Percentiles rank a stretch among this genome's conserved stretches.
Conservation (phyloP, 352 stramenopile genomes). For the Elongisporangium anandrum region DNA sequence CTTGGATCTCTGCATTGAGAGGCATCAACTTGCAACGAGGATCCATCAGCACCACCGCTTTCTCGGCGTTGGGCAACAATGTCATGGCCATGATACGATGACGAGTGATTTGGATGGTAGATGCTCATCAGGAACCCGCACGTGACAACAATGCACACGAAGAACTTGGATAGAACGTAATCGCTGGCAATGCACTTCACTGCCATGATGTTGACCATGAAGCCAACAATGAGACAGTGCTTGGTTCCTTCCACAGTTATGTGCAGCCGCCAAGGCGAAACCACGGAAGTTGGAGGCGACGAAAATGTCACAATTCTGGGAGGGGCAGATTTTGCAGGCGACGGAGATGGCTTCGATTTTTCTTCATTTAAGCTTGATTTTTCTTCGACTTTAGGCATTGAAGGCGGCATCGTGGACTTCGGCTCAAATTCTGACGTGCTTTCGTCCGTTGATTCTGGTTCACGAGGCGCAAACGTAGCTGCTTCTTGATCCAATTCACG, state of each 20-base stretch:
- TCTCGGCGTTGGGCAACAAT: not conserved
- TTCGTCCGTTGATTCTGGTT: conserved; percentile 5
- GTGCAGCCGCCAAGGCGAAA: conserved; percentile 47
- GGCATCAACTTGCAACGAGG: conserved; percentile 1
- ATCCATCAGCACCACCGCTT: not conserved
- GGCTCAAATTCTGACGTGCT: not conserved
- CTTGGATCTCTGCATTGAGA: conserved; percentile 32
- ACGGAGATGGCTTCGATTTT: conserved; percentile 1
- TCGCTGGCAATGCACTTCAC: conserved; percentile 61
- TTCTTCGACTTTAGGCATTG: not conserved
- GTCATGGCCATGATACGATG: not conserved
- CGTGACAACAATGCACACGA: conserved; percentile 51
- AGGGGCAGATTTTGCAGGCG: conserved; percentile 17
- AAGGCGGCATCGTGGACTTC: not conserved
- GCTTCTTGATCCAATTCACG: conserved; percentile 13
- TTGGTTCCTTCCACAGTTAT: conserved; percentile 59
- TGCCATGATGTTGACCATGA: conserved; percentile 74
- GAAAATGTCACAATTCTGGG: conserved; percentile 38
- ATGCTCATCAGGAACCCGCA: conserved; percentile 39
- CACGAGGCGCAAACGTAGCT: conserved; percentile 1
- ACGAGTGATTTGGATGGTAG: conserved; percentile 35
- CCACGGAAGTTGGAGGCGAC: conserved; percentile 12
- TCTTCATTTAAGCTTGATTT: not conserved
- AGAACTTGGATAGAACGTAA: conserved; percentile 58
- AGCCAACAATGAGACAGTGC: conserved; percentile 68